Conservation (phyloP, 2,329 filamentous ascomycete genomes). For the Alternaria infectoria region DNA sequence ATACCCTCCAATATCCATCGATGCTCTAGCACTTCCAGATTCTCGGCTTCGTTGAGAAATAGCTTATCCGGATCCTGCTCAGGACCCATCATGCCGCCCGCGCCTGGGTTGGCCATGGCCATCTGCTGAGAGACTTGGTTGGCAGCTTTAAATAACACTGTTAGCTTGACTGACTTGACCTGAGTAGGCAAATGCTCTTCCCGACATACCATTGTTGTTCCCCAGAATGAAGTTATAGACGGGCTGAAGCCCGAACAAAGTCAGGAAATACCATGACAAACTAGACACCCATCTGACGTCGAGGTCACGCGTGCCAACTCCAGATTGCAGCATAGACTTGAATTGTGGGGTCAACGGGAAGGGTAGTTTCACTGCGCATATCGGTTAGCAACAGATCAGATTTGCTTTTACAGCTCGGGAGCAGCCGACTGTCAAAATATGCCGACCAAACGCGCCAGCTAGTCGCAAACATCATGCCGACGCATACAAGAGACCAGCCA, state of each 20-base stretch:
- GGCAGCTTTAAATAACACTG: slow-evolving; percentile 66
- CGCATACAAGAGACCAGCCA: neutral
- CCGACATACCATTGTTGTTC: slow-evolving; percentile 84
- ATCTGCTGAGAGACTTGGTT: slow-evolving; percentile 89
- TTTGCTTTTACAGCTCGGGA: slow-evolving; percentile 8
- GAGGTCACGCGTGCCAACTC: slow-evolving; percentile 92
- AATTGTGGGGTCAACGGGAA: slow-evolving; percentile 98
- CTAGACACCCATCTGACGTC: slow-evolving; percentile 99
- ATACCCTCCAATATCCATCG: slow-evolving; percentile 89
- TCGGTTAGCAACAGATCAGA: slow-evolving; percentile 19
- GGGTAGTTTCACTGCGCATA: slow-evolving; percentile 80
- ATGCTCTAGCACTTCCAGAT: slow-evolving; percentile 92
- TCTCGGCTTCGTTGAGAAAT: slow-evolving; percentile 91
- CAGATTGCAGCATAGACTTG: slow-evolving; percentile 98
- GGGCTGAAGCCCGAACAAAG: slow-evolving; percentile 93
- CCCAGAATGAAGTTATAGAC: slow-evolving; percentile 97
- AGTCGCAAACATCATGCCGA: neutral
- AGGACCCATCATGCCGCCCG: slow-evolving; percentile 85
- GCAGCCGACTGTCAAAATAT: slow-evolving; percentile 1
- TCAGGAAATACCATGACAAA: slow-evolving; percentile 98
- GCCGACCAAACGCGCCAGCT: neutral
- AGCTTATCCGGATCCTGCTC: slow-evolving; percentile 96
- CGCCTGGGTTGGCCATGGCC: slow-evolving; percentile 74
- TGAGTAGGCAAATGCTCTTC: neutral
- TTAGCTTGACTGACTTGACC: slow-evolving; percentile 43